These are phyloP conservation scores for Cystobasidium pallidum DNA, from an alignment of 1,284 basidiomycete species.

Conservation along the genomic window DNA sequence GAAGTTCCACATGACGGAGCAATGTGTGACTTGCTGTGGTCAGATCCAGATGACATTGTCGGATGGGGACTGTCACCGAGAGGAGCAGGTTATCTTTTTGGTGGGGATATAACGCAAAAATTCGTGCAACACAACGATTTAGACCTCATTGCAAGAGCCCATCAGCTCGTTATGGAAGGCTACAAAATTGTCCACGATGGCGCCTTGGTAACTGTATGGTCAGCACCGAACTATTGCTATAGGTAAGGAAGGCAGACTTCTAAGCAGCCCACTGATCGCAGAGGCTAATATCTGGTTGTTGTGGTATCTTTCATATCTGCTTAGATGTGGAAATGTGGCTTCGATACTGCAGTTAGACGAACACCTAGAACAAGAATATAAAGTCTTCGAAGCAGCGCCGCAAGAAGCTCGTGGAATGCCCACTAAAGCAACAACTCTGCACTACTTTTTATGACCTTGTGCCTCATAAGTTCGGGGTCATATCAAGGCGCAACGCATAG, in stretches of 20 bases:
- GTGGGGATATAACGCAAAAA: constrained; percentile 82
- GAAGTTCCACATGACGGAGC: constrained; percentile 99
- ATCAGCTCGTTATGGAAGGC: constrained; percentile 96
- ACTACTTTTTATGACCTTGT: constrained; percentile 35
- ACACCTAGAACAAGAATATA: constrained; percentile 84
- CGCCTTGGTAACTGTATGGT: constrained; percentile 97
- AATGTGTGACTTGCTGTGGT: constrained; percentile 99
- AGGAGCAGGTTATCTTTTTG: constrained; percentile 94
- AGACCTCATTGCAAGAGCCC: constrained; percentile 92
- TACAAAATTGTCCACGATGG: constrained; percentile 98
- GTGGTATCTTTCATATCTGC: too few species aligned
- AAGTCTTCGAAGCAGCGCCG: constrained; percentile 76
- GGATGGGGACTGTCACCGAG: constrained; percentile 97
- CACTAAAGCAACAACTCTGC: constrained; percentile 37
- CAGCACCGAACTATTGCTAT: constrained; percentile 98
- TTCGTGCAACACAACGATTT: constrained; percentile 89
- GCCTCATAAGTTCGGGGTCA: background rate
- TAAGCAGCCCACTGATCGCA: too few species aligned
- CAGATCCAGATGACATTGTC: constrained; percentile 92
- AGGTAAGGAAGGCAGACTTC: constrained; percentile 60
- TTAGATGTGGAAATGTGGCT: constrained; percentile 85
- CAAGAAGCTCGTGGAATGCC: constrained; percentile 48
- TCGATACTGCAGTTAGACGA: constrained; percentile 91
- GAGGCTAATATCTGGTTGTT: too few species aligned
- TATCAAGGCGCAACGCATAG: background rate